Evolutionary conservation across 352 stramenopile genomes (phyloP), one percentile per base, ranked within the genome.

Genomic region (Phytopythium vexans): DNA sequence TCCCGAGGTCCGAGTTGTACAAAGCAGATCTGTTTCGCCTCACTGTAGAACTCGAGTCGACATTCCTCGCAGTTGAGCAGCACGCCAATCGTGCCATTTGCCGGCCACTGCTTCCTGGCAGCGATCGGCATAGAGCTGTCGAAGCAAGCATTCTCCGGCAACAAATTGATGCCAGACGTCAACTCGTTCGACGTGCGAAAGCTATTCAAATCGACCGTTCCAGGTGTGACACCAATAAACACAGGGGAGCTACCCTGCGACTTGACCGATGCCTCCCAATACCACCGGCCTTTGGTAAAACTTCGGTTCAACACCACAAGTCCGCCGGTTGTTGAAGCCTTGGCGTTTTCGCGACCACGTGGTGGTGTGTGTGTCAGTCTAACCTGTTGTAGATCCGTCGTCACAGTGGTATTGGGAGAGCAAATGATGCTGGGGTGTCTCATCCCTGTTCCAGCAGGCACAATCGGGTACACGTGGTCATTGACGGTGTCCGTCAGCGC

Each of bases 371-470:
- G 65, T 3, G 63, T 55, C 16, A 91, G 62, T 36, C 72, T 84
- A 11, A 93, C 60, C 40, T 82, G 81, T 34, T 74, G 74, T 4
- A 91, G 61, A 58, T 91, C 82, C 0, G 78, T 88, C 0, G 75
- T 76, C 16, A 90, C 72, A 3, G 76, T 88, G 31, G 91, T 62
- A 4, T 74, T 72, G 27, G 69, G 70, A 8, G 76, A 67, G 49
- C 76, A 93, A 27, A 91, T 78, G 34, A 91, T 86, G 46, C 86
- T 88, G n/a, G 80, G 71, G 39, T 68, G 83, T 27, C 67, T 80
- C 10, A 72, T 80, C 7, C 74, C 74, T 6, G 71, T 70, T 6
- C 66, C 68, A 35, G 70, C 81, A 39, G 82, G 47, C 8, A 95
- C 40, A 51, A 95, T 92, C 3, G 71, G 50, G 34, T 73, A 68